These are phyloP conservation scores for Corrigiola litoralis DNA, from an alignment of 179 eudicot species.

Conservation along the genomic window DNA sequence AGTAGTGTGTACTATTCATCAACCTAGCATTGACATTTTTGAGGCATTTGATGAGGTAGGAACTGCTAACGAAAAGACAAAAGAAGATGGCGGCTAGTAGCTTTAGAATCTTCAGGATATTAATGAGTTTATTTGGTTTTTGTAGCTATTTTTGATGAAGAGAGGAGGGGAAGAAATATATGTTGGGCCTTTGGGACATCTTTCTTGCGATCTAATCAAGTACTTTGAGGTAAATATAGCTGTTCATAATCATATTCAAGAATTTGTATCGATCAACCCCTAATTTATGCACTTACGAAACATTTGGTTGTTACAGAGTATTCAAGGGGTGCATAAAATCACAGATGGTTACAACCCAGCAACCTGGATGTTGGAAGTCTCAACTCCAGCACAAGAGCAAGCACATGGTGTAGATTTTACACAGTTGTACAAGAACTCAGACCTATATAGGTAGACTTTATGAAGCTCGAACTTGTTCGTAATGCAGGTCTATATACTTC, in stretches of 20 bases:
- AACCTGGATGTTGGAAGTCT: constrained; percentile 52
- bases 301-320: constrained; percentile 23
- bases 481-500: too few relatives aligned
- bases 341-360: constrained; percentile 45
- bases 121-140: background rate
- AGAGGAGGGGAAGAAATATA: constrained; percentile 80
- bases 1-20: constrained; percentile 83
- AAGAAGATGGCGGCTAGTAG: background rate
- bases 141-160: constrained; percentile 66
- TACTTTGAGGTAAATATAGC: constrained; percentile 62
- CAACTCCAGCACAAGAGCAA: constrained; percentile 42
- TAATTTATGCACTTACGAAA: background rate
- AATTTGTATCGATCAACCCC: background rate
- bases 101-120: background rate
- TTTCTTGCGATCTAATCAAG: constrained; percentile 52
- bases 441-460: constrained; percentile 22
- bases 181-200: constrained; percentile 68
- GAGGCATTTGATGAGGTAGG: constrained; percentile 83
- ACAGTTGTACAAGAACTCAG: constrained; percentile 35
- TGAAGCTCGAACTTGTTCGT: too few relatives aligned
- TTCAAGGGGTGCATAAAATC: constrained; percentile 36
- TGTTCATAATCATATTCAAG: background rate
- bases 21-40: constrained; percentile 79
- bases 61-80: too few relatives aligned
- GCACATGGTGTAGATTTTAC: constrained; percentile 39